Evolutionary conservation across 768 basidiomycete genomes (phyloP).

Genomic region (Hygrocybe punicea): DNA sequence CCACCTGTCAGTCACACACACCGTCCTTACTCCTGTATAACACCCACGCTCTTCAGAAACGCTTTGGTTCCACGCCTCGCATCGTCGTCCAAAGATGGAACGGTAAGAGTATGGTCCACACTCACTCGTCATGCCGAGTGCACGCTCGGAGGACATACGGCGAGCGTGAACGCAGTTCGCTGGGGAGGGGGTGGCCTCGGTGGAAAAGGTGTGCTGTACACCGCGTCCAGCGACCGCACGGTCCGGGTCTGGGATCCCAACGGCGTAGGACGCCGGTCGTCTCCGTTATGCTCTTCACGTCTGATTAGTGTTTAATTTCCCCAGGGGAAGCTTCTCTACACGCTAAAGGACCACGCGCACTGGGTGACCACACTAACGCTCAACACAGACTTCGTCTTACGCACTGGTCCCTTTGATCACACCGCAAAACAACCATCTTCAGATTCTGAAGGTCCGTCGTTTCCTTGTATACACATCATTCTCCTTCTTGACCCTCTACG

Average conservation of each 20-base stretch:
- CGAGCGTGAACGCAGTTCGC: conserved; percentile 90
- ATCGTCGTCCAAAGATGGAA: conserved; percentile 93
- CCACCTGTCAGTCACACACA: conserved; percentile 63
- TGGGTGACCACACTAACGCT: conserved; percentile 98
- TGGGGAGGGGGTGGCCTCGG: conserved; percentile 84
- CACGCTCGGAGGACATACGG: conserved; percentile 88
- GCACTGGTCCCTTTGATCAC: conserved; percentile 94
- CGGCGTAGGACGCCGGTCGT: conserved; percentile 43
- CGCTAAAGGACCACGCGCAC: conserved; percentile 92
- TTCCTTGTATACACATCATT: neutral
- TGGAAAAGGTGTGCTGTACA: conserved; percentile 76
- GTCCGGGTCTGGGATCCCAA: conserved; percentile 92
- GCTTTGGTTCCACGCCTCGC: conserved; percentile 77
- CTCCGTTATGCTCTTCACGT: conserved; percentile 3
- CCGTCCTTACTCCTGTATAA: conserved; percentile 6
- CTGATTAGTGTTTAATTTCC: conserved; percentile 1
- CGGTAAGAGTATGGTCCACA: conserved; percentile 91
- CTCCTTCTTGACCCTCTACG: neutral
- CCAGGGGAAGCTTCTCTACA: conserved; percentile 79
- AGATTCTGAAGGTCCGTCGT: conserved; percentile 71
- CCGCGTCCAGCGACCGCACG: conserved; percentile 90
- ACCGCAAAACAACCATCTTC: conserved; percentile 71
- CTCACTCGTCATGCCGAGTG: conserved; percentile 70
- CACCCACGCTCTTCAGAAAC: conserved; percentile 49
- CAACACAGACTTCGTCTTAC: conserved; percentile 91